Percentiles rank a stretch among this genome's conserved stretches.
These are phyloP conservation scores for Penicillium sp. DNA, from an alignment of 2,329 filamentous ascomycete species.

Conservation along the genomic window DNA sequence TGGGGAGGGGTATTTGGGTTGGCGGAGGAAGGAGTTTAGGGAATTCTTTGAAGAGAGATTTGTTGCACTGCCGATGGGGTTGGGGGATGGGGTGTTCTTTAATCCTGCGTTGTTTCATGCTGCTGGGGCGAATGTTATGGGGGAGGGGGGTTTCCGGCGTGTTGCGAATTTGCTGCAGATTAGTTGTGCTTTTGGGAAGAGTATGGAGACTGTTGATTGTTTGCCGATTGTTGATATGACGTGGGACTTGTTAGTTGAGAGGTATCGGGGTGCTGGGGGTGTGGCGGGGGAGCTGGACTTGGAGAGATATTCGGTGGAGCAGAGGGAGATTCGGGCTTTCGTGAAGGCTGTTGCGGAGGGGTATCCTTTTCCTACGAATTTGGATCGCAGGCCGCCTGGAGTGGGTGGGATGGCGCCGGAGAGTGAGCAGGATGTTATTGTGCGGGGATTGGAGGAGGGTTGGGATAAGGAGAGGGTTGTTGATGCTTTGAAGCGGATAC, in stretches of 20 bases:
- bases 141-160: conserved; percentile 43
- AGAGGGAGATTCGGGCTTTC: conserved; percentile 45
- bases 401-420: conserved; percentile 58
- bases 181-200: conserved; percentile 59
- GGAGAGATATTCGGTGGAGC: conserved; percentile 17
- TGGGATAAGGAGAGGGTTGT: conserved; percentile 44
- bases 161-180: conserved; percentile 62
- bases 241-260: conserved; percentile 53
- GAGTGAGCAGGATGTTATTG: conserved; percentile 55
- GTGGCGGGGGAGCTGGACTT: conserved; percentile 23
- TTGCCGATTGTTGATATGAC: conserved; percentile 51
- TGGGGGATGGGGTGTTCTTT: conserved; percentile 62
- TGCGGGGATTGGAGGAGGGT: conserved; percentile 43
- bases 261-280: conserved; percentile 39
- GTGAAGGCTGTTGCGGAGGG: conserved; percentile 54
- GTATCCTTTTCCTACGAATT: conserved; percentile 61
- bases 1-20: conserved; percentile 57
- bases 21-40: conserved; percentile 52
- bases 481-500: conserved; percentile 40
- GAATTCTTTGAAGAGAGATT: conserved; percentile 53
- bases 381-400: conserved; percentile 55
- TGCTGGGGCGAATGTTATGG: conserved; percentile 54
- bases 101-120: conserved; percentile 62
- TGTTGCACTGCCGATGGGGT: conserved; percentile 50
- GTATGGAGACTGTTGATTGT: conserved; percentile 60